Base-by-base conservation (phyloP, 305 asterid genomes). In the Solanum hybrid region DNA sequence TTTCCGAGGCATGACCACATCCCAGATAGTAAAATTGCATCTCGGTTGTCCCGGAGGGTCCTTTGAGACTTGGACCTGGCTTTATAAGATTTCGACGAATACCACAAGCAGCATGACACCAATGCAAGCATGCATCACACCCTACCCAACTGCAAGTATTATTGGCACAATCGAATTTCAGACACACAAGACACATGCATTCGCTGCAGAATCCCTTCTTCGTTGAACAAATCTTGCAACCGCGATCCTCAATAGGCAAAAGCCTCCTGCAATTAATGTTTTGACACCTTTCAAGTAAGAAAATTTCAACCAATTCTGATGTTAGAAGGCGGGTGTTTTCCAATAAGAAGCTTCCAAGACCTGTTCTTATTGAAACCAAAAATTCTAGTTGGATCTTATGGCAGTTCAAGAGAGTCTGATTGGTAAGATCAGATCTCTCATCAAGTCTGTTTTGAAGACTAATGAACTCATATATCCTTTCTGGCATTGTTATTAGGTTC, bases 91-190 rank as follows among this genome's bases (percentile, higher is more conserved):
- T 73, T 28, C 11, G 8, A 28, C 11, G 11, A 28, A 96, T 95
- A 88, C 97, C 99, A 26, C 99, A 96, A 16, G 93, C 94, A 2
- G 98, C 98, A 84, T 97, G 99, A 61, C 99, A 95, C 99, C 99
- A 97, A 75, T 97, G 99, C 0, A 98, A 93, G 91, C 99, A 97
- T 42, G 95, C 97, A 89, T 97, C 99, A 83, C 99, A 95, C 14
- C 99, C 99, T 12, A 97, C 99, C 99, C 99, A 97, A 94, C 99
- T 95, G 92, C 98, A 97, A 42, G 99, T 96, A 90, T 96, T 94
- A 89, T 76, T 93, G 26, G 99, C 99, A 84, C 97, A 95, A 88
- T 97, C 99, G 29, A 97, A 97, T 92, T 96, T 96, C 80, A 95
- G 91, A 92, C 99, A 97, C 3, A 95, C 95, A 2, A 97, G 98